These are phyloP conservation scores for Dictyophora rubrovolvata DNA, from an alignment of 768 basidiomycete species.

Conservation along the genomic window DNA sequence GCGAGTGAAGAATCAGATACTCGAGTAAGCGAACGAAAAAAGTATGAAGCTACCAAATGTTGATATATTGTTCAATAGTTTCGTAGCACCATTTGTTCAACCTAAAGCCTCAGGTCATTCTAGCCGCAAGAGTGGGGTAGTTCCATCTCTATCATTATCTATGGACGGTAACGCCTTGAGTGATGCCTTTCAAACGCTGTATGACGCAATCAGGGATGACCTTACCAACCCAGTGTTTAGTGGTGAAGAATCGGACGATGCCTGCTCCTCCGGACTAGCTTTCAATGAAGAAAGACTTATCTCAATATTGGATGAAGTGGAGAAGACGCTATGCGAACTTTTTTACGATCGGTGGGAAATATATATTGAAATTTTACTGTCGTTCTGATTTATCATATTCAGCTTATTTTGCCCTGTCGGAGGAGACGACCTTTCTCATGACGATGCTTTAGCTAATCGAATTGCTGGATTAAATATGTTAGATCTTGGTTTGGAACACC, in stretches of 20 bases:
- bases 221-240: slow-evolving; percentile 25
- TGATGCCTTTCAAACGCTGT: slow-evolving; percentile 61
- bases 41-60: background rate
- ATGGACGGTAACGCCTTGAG: slow-evolving; percentile 34
- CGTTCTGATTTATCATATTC: background rate
- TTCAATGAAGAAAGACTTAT: slow-evolving; percentile 37
- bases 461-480: slow-evolving; percentile 88
- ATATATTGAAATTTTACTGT: background rate
- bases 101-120: slow-evolving; percentile 19
- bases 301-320: slow-evolving; percentile 62
- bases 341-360: slow-evolving; percentile 74
- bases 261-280: background rate
- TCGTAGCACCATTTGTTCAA: slow-evolving; percentile 41
- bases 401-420: slow-evolving; percentile 74
- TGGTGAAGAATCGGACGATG: slow-evolving; percentile 17
- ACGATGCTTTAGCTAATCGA: slow-evolving; percentile 80
- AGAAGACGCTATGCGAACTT: slow-evolving; percentile 55
- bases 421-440: slow-evolving; percentile 74
- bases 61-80: slow-evolving; percentile 13
- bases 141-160: slow-evolving; percentile 6
- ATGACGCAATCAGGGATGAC: slow-evolving; percentile 55
- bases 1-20: slow-evolving; percentile 56
- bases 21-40: slow-evolving; percentile 20
- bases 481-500: slow-evolving; percentile 78
- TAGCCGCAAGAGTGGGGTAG: background rate